Evolutionary conservation across 1,284 basidiomycete species (phyloP).

Genomic region (Cutaneotrichosporon mucoides): DNA sequence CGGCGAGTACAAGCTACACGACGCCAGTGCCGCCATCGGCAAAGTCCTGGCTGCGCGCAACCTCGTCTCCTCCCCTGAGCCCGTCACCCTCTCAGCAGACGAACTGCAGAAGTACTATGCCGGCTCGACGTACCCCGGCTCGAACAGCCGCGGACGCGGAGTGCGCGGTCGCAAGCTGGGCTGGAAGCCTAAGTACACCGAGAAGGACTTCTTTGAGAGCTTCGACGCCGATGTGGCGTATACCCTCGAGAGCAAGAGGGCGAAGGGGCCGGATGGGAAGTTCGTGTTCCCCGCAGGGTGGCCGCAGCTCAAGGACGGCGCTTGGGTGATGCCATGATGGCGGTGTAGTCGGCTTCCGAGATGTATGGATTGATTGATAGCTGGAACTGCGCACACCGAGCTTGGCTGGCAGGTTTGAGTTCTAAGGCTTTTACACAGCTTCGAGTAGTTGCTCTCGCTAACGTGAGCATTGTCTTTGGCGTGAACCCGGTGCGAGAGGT

Average conservation of each 20-base stretch:
- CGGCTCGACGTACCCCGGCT: slow-evolving; percentile 51
- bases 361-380: neutral
- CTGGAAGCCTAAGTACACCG: slow-evolving; percentile 36
- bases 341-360: too few species aligned
- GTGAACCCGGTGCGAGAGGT: too few species aligned
- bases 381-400: too few species aligned
- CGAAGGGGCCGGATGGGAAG: slow-evolving; percentile 2
- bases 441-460: too few species aligned
- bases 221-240: slow-evolving; percentile 18
- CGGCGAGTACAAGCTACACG: slow-evolving; percentile 43
- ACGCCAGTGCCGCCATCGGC: slow-evolving; percentile 38
- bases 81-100: slow-evolving; percentile 33
- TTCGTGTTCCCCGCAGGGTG: slow-evolving; percentile 4
- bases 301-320: slow-evolving; percentile 6
- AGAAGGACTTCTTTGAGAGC: slow-evolving; percentile 25
- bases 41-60: slow-evolving; percentile 19
- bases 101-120: slow-evolving; percentile 45
- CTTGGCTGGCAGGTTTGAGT: too few species aligned
- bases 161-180: slow-evolving; percentile 57
- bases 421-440: too few species aligned
- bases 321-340: slow-evolving; percentile 6
- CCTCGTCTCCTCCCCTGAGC: slow-evolving; percentile 28
- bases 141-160: slow-evolving; percentile 56
- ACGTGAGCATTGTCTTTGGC: too few species aligned
- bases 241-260: slow-evolving; percentile 8